Percentiles rank a stretch among this genome's conserved stretches.
Conservation (phyloP, 2,329 filamentous ascomycete species). For the Aspergillus eucalypticola region DNA sequence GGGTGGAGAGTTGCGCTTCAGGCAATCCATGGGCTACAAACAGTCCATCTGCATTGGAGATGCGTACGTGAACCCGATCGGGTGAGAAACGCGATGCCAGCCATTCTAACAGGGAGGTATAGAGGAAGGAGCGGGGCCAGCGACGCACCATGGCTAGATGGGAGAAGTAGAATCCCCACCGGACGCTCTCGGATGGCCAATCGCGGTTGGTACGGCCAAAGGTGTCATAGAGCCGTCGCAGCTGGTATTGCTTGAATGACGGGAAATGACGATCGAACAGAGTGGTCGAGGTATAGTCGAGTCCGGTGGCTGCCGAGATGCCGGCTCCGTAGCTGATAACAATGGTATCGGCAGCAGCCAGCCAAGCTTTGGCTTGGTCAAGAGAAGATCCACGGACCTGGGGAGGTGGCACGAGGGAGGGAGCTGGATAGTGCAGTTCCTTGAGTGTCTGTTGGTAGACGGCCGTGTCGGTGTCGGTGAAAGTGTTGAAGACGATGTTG, state of each 20-base stretch:
- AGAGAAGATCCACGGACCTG: not conserved
- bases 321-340: constrained; percentile 25
- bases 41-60: constrained; percentile 24
- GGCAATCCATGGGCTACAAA: constrained; percentile 24
- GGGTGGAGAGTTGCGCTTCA: constrained; percentile 16
- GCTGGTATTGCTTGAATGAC: constrained; percentile 33
- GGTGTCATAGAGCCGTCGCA: constrained; percentile 22
- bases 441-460: constrained; percentile 9
- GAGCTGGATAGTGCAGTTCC: not conserved
- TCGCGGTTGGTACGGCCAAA: constrained; percentile 16
- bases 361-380: constrained; percentile 17
- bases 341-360: constrained; percentile 19
- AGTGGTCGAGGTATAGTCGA: constrained; percentile 25
- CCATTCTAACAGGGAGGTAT: constrained; percentile 4
- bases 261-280: constrained; percentile 27
- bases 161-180: constrained; percentile 27
- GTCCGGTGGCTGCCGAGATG: constrained; percentile 24
- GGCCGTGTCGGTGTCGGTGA: constrained; percentile 18
- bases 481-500: constrained; percentile 26
- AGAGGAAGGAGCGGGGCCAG: constrained; percentile 16
- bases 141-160: constrained; percentile 20
- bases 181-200: constrained; percentile 19
- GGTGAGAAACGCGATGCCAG: constrained; percentile 4
- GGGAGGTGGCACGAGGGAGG: not conserved
- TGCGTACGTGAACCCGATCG: constrained; percentile 20